Base-by-base conservation (phyloP, 2,329 filamentous ascomycete species). In the Pseudogymnoascus sp. region DNA sequence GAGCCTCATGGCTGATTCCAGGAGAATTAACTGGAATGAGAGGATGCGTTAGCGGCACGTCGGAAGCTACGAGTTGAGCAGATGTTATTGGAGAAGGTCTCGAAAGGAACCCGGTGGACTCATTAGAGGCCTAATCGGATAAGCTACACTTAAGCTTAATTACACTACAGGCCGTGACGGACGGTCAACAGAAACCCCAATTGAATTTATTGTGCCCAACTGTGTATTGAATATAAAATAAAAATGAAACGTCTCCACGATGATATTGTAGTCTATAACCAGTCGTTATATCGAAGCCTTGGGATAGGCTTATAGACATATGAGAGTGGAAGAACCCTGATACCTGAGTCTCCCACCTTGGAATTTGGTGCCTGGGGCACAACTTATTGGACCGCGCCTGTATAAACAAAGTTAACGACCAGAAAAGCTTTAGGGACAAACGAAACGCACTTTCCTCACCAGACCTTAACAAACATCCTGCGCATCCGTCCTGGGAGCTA, bases 121-220 rank as follows among this genome's bases (percentile, higher is more conserved):
- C 28, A 54, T 54, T 54, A 33, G 47, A 54, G 16, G 47, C 47
- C 47, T 54, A 54, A 54, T 54, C 47, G 6, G 47, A 35, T 54
- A 54, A 54, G 47, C 28, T 54, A 54, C 47, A 54, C 47, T 54
- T 54, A 54, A 54, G 47, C 47, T 54, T 54, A 54, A 54, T 54
- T 54, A 54, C 28, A 33, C 47, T 33, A 33, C 47, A 54, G 47
- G 47, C 28, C 6, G 9, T 54, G 16, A 54, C 16, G 28, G 47
- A 12, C n/a, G 16, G 47, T 54, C 47, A 33, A 28, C 47, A 54
- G 28, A 33, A 35, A 20, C 28, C 9, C 16, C 16, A 12, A 54
- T 54, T 54, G 47, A 16, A 54, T 54, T 20, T 14, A 54, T 54
- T 33, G 9, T 33, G 47, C n/a, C n/a, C n/a, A 54, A 33, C 14